Conservation (phyloP, 192 early-diverging fungal genomes). For the Thamnidium elegans region DNA sequence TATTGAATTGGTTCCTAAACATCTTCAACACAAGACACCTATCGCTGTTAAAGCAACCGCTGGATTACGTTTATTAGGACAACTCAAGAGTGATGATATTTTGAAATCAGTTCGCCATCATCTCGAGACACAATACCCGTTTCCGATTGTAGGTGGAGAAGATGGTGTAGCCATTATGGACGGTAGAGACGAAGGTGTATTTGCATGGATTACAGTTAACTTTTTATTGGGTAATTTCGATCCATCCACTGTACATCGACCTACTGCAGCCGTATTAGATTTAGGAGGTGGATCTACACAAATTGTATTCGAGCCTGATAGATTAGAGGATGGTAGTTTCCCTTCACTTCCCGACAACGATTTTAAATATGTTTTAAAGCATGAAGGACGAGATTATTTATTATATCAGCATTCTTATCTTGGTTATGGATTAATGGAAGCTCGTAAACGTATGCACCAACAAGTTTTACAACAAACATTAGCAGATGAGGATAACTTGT, state of each 20-base stretch:
- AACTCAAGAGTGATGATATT: constrained; percentile 64
- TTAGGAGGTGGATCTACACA: constrained; percentile 88
- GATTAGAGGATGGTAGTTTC: constrained; percentile 27
- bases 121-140: constrained; percentile 64
- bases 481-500: constrained; percentile 26
- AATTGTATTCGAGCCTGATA: constrained; percentile 82
- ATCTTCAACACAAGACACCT: constrained; percentile 66
- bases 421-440: constrained; percentile 83
- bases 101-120: constrained; percentile 59
- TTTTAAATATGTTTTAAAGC: constrained; percentile 61
- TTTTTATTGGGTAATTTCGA: constrained; percentile 69
- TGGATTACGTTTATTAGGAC: constrained; percentile 70
- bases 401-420: constrained; percentile 90
- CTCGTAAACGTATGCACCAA: constrained; percentile 47
- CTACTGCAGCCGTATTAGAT: constrained; percentile 84
- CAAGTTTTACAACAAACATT: constrained; percentile 17
- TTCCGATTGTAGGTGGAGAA: constrained; percentile 51
- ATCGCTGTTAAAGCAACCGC: constrained; percentile 87
- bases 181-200: constrained; percentile 87
- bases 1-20: constrained; percentile 56
- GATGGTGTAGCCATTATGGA: constrained; percentile 80
- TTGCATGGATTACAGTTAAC: constrained; percentile 90
- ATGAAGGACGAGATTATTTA: constrained; percentile 62
- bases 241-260: constrained; percentile 21
- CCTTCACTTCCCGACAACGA: constrained; percentile 47